Base-by-base conservation (phyloP, 2,329 filamentous ascomycete species). In the Arthroderma sp. region DNA sequence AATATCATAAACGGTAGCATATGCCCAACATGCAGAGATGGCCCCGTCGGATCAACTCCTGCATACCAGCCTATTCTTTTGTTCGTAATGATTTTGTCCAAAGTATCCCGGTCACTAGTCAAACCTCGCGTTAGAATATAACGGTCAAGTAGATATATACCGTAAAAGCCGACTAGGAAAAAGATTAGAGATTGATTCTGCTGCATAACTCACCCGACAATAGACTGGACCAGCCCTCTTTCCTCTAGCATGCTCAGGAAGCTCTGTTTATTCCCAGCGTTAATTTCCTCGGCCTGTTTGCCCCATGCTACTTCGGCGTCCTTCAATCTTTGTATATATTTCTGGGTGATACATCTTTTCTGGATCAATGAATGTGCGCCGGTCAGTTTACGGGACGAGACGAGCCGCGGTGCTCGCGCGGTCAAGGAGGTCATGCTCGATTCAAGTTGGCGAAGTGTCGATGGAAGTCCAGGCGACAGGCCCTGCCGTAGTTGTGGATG, bases 1-100 rank as follows among this genome's bases (percentile, higher is more conserved):
- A 72, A 43, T 3, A 70, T 63, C 68, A 72, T 72, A 40, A 72
- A 66, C 2, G 69, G 69, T 8, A 72, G 48, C 62, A 72, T 67
- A 53, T 72, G 69, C 9, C 69, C 69, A 45, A 72, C 57, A 53
- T 72, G 69, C 53, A 72, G 54, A 34, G 69, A 71, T 1, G 68
- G 65, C 7, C 66, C 69, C 3, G 69, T 72, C 34, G 69, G 69
- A 47, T 72, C 69, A 22, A 72, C 58, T 46, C 69, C 69, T 28
- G 61, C 64, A 49, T 72, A 72, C 28, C 68, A 57, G 8, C 69
- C 69, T 11, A 64, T 58, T 47, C 69, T 56, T 48, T 67, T 69
- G 45, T 69, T 57, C 4, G 62, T 69, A 38, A 72, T 61, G 6
- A 72, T 43, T 31, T 56, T 56, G 44, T 71, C 59, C 37, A 71